phyloP scores from a whole-genome alignment of 106 monocot species.

The Xerophyta viscosa region DNA sequence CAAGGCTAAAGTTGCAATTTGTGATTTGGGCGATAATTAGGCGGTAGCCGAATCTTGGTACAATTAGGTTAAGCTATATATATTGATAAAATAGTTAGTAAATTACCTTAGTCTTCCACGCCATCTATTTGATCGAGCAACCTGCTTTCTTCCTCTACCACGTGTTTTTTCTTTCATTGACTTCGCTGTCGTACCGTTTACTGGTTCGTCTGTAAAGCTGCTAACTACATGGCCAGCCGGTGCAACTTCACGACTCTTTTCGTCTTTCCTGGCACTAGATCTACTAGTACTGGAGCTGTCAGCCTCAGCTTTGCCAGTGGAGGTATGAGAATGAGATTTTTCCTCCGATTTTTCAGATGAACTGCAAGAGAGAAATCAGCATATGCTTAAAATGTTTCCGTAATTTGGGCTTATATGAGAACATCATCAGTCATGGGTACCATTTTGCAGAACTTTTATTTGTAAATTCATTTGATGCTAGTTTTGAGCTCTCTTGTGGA shows the following conservation, averaged over 20 bases:
- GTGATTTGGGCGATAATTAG: no score
- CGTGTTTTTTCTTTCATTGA: constrained; percentile 8
- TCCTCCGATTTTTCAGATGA: not conserved
- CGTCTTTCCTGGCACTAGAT: not conserved
- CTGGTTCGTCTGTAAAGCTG: not conserved
- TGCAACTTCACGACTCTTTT: not conserved
- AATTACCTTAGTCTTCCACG: not conserved
- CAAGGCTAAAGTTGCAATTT: no score
- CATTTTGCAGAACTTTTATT: constrained; percentile 1
- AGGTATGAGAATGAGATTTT: constrained; percentile 1
- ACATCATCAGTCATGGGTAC: constrained; percentile 2
- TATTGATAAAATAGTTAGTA: not conserved
- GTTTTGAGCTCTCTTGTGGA: not conserved
- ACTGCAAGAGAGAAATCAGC: not conserved
- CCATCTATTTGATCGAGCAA: constrained; percentile 4
- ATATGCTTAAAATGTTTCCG: no score
- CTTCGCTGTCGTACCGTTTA: constrained; percentile 15
- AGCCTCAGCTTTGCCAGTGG: not conserved
- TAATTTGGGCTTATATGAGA: not conserved
- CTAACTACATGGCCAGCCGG: not conserved
- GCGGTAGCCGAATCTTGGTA: no score
- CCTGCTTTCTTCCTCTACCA: constrained; percentile 11
- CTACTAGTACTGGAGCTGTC: constrained; percentile 3
- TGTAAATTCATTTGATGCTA: constrained; percentile 2
- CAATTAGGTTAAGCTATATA: no score